phyloP scores from a whole-genome alignment of 2,329 filamentous ascomycete species.

The Orbilia oligospora region DNA sequence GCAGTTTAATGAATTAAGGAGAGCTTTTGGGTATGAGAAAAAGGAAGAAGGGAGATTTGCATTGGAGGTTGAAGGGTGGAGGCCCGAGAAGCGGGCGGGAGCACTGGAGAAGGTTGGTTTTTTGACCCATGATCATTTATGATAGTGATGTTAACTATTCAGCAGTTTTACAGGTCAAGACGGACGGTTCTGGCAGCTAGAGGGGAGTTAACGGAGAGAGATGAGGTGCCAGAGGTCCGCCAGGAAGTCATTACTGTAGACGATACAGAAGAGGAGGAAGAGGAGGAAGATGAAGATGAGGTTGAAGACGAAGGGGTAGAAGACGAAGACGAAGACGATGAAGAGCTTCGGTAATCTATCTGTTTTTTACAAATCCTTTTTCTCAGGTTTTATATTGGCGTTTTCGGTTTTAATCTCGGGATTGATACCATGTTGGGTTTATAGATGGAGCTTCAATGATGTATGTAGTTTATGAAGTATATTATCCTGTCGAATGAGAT shows the following conservation, averaged over 20 bases:
- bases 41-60: slow-evolving; percentile 82
- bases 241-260: slow-evolving; percentile 53
- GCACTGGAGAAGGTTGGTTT: slow-evolving; percentile 54
- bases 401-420: not conserved
- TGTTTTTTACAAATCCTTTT: slow-evolving; percentile 1
- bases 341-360: slow-evolving; percentile 10
- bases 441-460: slow-evolving; percentile 8
- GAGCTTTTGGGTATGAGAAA: slow-evolving; percentile 78
- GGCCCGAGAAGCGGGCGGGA: slow-evolving; percentile 78
- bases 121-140: not conserved
- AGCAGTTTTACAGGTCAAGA: slow-evolving; percentile 54
- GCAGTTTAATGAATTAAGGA: slow-evolving; percentile 93
- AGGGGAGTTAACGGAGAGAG: slow-evolving; percentile 35
- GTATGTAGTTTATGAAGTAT: not conserved
- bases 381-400: not conserved
- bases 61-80: slow-evolving; percentile 90
- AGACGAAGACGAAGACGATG: slow-evolving; percentile 31
- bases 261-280: slow-evolving; percentile 50
- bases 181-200: slow-evolving; percentile 35
- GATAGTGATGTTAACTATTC: slow-evolving; percentile 2
- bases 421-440: slow-evolving; percentile 16
- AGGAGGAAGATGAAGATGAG: slow-evolving; percentile 35
- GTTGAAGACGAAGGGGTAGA: not conserved
- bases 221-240: slow-evolving; percentile 20
- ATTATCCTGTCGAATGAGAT: not conserved